These are phyloP conservation scores for Geotrichum phurueaensis DNA, from an alignment of 1,139 yeast species.

Conservation along the genomic window DNA sequence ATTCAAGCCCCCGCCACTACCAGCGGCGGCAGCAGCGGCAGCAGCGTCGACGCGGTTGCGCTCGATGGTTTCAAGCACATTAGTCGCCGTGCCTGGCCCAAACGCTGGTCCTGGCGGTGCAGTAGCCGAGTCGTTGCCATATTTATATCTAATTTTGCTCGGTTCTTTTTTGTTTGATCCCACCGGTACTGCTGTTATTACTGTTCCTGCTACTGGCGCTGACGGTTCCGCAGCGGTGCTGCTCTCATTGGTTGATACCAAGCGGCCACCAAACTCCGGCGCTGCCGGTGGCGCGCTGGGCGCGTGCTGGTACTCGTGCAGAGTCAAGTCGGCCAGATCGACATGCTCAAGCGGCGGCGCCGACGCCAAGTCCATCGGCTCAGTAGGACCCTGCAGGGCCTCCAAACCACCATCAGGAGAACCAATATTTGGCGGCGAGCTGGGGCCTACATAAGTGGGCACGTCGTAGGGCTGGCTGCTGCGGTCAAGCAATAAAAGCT, in stretches of 20 bases:
- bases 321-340: neutral
- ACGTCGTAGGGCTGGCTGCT: neutral
- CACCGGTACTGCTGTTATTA: neutral
- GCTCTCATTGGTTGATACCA: neutral
- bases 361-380: neutral
- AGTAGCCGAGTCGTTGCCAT: neutral
- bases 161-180: neutral
- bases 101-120: neutral
- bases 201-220: neutral
- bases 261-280: neutral
- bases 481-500: neutral
- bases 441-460: neutral
- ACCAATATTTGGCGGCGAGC: neutral
- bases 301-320: neutral
- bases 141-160: neutral
- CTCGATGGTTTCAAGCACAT: no score
- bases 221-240: neutral
- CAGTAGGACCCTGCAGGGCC: neutral
- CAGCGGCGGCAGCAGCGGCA: no score
- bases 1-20: no score
- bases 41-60: no score
- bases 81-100: no score
- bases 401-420: no score
- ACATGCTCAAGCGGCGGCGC: neutral
- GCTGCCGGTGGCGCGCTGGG: neutral